Evolutionary conservation across 192 early-diverging fungal species (phyloP).

Genomic region (Umbelopsis sp.): DNA sequence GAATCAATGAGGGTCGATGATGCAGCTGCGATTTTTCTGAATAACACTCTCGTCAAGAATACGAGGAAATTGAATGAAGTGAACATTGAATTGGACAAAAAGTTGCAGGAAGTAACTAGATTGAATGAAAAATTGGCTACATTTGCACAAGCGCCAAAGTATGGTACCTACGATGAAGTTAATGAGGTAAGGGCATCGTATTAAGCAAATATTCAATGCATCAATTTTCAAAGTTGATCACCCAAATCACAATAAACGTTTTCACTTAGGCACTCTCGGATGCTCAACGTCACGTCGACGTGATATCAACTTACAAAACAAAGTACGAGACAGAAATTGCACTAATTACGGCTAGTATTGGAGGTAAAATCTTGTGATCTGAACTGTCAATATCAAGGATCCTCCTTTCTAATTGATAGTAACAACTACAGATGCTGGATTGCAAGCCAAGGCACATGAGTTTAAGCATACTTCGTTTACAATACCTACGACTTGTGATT

Average conservation of each 20-base stretch:
- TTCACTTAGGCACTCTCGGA: conserved; percentile 63
- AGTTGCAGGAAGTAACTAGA: conserved; percentile 50
- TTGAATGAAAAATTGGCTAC: conserved; percentile 57
- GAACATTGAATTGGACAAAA: conserved; percentile 49
- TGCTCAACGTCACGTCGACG: conserved; percentile 48
- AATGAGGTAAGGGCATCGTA: conserved; percentile 44
- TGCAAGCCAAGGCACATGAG: conserved; percentile 56
- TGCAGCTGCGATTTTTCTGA: conserved; percentile 59
- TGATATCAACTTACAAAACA: conserved; percentile 47
- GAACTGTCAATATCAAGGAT: not conserved
- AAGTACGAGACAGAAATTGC: conserved; percentile 63
- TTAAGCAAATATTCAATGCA: not conserved
- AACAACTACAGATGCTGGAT: conserved; percentile 45
- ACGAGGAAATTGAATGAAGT: conserved; percentile 49
- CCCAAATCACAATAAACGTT: no score
- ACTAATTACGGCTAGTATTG: conserved; percentile 59
- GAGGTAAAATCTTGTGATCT: conserved; percentile 46
- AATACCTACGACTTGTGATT: conserved; percentile 76
- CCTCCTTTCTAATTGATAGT: not conserved
- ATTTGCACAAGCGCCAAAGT: not conserved
- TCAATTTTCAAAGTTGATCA: no score
- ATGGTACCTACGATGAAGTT: conserved; percentile 58
- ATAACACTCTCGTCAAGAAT: conserved; percentile 66
- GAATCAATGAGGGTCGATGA: conserved; percentile 59
- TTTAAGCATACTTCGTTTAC: conserved; percentile 72